Evolutionary conservation across 2,329 filamentous ascomycete species (phyloP).

Genomic region (Rhynchosporium graminicola): DNA sequence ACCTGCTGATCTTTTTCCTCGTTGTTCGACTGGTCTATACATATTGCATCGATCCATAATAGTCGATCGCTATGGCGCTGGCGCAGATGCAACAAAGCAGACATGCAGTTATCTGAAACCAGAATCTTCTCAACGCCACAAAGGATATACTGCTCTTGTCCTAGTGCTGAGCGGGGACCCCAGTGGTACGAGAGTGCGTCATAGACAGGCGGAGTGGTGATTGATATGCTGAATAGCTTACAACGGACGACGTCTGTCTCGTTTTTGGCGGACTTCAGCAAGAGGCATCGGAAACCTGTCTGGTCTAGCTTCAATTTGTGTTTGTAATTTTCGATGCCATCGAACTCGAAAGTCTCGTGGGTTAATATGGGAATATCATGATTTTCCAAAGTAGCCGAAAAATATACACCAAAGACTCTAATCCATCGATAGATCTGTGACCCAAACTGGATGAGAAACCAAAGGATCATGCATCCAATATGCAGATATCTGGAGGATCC

Average conservation of each 20-base stretch:
- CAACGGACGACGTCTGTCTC: slow-evolving; percentile 2
- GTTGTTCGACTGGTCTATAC: slow-evolving; percentile 7
- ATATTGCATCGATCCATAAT: slow-evolving; percentile 17
- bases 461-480: not conserved
- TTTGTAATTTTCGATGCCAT: not conserved
- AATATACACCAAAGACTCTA: not conserved
- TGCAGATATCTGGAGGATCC: not conserved
- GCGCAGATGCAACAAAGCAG: not conserved
- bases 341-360: not conserved
- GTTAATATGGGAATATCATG: not conserved
- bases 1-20: slow-evolving; percentile 32
- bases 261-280: not conserved
- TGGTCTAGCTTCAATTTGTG: not conserved
- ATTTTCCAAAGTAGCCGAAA: not conserved
- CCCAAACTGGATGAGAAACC: slow-evolving; percentile 1
- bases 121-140: not conserved
- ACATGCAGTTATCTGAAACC: slow-evolving; percentile 7
- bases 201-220: not conserved
- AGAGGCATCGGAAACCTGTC: slow-evolving; percentile 7
- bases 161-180: not conserved
- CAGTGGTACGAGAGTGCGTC: slow-evolving; percentile 10
- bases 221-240: not conserved
- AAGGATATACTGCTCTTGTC: slow-evolving; percentile 5
- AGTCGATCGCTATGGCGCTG: not conserved
- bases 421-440: not conserved